A percentile compares a stretch with the other conserved stretches of the same genome.
Conservation (phyloP, 495 filamentous ascomycete genomes). For the Patellaria atrata region DNA sequence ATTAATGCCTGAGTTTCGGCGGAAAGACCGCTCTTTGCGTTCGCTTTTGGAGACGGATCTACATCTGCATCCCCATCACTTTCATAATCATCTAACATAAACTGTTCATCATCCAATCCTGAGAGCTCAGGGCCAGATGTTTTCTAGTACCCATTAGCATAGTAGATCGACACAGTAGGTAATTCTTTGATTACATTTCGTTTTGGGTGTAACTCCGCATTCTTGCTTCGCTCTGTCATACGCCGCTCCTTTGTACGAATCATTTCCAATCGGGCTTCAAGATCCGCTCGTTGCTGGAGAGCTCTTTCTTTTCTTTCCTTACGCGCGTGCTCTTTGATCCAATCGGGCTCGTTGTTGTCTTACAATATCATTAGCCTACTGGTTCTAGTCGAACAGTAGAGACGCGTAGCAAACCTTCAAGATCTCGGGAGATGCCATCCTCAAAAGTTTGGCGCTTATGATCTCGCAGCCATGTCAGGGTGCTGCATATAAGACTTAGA, state of each 20-base stretch:
- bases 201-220: conserved; percentile 33
- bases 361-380: conserved; percentile 8
- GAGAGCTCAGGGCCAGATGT: conserved; percentile 22
- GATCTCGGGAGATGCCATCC: conserved; percentile 27
- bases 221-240: conserved; percentile 35
- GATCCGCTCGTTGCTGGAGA: conserved; percentile 47
- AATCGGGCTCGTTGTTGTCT: conserved; percentile 69
- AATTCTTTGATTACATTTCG: conserved; percentile 31
- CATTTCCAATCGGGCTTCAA: conserved; percentile 54
- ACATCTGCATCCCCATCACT: conserved; percentile 42
- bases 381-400: too few relatives aligned
- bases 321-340: conserved; percentile 68
- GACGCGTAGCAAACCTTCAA: conserved; percentile 11
- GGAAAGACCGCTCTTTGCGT: conserved; percentile 33
- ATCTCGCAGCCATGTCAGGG: conserved; percentile 85
- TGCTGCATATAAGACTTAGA: conserved; percentile 80
- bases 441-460: conserved; percentile 58
- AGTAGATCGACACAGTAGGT: background rate
- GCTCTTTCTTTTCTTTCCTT: conserved; percentile 52
- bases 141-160: conserved; percentile 23
- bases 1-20: conserved; percentile 50
- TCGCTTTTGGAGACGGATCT: conserved; percentile 17
- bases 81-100: conserved; percentile 65
- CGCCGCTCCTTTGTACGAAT: conserved; percentile 55
- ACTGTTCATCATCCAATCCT: conserved; percentile 52